A percentile compares a stretch with the other conserved stretches of the same genome.
Conservation (phyloP, 1,139 yeast species). For the Protomyces pachydermus region DNA sequence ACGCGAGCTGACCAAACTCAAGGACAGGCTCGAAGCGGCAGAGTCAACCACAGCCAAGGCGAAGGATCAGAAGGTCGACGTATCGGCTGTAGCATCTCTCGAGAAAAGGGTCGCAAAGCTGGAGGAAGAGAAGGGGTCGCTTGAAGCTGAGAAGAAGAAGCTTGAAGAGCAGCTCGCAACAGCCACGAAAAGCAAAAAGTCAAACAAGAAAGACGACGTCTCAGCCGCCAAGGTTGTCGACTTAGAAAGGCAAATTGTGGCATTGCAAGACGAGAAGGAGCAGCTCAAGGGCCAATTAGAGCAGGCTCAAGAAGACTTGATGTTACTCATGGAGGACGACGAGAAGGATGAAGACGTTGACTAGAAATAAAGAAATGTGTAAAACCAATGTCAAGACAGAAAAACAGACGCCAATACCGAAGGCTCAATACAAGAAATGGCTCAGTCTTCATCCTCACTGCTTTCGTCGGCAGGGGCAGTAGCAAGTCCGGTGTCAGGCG, state of each 20-base stretch:
- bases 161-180: background rate
- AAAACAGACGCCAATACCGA: background rate
- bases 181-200: background rate
- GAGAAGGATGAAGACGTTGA: background rate
- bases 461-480: constrained; percentile 1
- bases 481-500: background rate
- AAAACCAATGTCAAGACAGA: background rate
- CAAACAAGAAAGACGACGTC: background rate
- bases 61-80: background rate
- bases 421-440: background rate
- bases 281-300: constrained; percentile 11
- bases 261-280: constrained; percentile 1
- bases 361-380: background rate
- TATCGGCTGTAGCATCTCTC: background rate
- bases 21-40: constrained; percentile 25
- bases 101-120: background rate
- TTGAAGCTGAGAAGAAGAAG: background rate
- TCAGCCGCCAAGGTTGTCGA: background rate
- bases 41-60: background rate
- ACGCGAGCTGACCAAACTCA: constrained; percentile 24
- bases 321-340: constrained; percentile 24
- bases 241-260: constrained; percentile 15
- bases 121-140: background rate
- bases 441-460: constrained; percentile 24
- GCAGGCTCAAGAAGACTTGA: constrained; percentile 22